Evolutionary conservation across 2,329 filamentous ascomycete genomes (phyloP).

Genomic region (Chrysoporthe austroafricana): DNA sequence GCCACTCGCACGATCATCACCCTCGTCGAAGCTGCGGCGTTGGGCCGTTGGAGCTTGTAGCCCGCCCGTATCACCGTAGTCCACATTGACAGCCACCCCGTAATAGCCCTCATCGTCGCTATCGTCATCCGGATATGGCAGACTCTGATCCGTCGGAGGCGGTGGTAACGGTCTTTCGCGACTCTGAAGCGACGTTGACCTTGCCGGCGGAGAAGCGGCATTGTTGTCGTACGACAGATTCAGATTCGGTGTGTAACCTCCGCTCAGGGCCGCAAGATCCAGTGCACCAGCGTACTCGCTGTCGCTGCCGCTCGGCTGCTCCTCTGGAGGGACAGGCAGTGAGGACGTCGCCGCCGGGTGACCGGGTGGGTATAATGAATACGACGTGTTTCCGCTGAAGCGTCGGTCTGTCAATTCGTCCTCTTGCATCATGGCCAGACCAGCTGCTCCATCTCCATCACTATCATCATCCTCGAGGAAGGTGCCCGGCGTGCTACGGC

Average conservation of each 20-base stretch:
- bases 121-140: constrained; percentile 52
- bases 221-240: constrained; percentile 55
- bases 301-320: constrained; percentile 61
- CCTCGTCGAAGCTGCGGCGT: constrained; percentile 88
- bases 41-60: constrained; percentile 74
- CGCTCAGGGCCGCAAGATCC: constrained; percentile 76
- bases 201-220: constrained; percentile 44
- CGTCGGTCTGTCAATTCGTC: constrained; percentile 78
- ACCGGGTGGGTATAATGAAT: constrained; percentile 43
- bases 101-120: constrained; percentile 25
- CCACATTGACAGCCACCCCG: constrained; percentile 64
- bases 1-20: constrained; percentile 72
- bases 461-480: constrained; percentile 65
- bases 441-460: constrained; percentile 84
- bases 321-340: constrained; percentile 54
- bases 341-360: constrained; percentile 39
- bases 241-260: constrained; percentile 64
- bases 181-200: constrained; percentile 35
- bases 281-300: constrained; percentile 69
- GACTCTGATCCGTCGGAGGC: constrained; percentile 40
- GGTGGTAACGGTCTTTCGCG: constrained; percentile 34
- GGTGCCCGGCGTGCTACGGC: constrained; percentile 42
- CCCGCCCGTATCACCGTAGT: constrained; percentile 89
- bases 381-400: constrained; percentile 57
- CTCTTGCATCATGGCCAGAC: constrained; percentile 80